Base-by-base conservation (phyloP, 306 rosid genomes). In the Trichosanthes truncata region DNA sequence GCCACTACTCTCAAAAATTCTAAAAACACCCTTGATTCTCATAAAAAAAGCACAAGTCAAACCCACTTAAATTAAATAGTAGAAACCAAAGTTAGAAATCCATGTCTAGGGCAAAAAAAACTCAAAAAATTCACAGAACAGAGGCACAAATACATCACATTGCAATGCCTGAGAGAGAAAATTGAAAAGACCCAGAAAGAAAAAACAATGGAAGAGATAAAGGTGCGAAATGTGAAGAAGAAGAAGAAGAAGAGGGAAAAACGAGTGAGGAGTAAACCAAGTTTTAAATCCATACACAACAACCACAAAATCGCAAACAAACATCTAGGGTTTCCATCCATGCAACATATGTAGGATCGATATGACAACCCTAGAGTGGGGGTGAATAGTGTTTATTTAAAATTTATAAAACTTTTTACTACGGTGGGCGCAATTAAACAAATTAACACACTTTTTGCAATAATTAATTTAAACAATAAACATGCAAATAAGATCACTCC, bases 131-230 rank as follows among this genome's bases (percentile, higher is more conserved):
- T 29, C 48, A 21, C 3, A 69, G 65, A 85, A 60, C 1, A 21
- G 49, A 67, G 62, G 66, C 35, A 31, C 43, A 56, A 67, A 7
- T 20, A 25, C 35, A 52, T 52, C 80, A 81, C 84, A 81, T 63
- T 81, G 80, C 65, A 68, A 20, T 48, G 71, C 14, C 60, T 13
- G 59, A 6, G 72, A 74, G 83, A 41, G 74, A 38, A 29, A 81
- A 33, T 7, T 7, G 25, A 29, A 25, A 26, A 76, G 67, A 17
- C 53, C 25, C 55, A 29, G 46, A 46, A 38, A 52, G 33, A 36
- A 77, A 46, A 77, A 12, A 6, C 12, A 68, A 17, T 13, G 57
- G 29, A 15, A 57, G 61, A 12, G 2, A 2, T 51, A 20, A 17
- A 9, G 41, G 26, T 0, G 51, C 7, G 71, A 35, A 31, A 13